phyloP scores from a whole-genome alignment of 768 basidiomycete genomes.

The Dictyophora rubrovolvata region DNA sequence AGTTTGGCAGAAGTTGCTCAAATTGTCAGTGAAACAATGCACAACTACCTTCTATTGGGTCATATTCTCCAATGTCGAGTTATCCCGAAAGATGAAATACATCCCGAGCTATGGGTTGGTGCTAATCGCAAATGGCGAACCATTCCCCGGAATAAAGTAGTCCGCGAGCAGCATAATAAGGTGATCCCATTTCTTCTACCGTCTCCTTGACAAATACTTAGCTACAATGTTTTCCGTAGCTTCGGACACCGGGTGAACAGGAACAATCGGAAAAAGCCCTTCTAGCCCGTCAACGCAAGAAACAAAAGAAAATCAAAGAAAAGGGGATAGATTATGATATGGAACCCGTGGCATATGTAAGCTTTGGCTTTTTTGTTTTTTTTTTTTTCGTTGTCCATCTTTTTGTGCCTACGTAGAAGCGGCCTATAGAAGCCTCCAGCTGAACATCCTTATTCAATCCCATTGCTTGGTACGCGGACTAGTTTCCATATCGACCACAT shows the following conservation, averaged over 20 bases:
- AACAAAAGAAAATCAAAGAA: slow-evolving; percentile 69
- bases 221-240: slow-evolving; percentile 28
- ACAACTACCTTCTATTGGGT: slow-evolving; percentile 93
- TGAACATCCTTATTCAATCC: background rate
- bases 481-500: background rate
- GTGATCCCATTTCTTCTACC: slow-evolving; percentile 29
- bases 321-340: slow-evolving; percentile 85
- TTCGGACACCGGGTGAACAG: slow-evolving; percentile 64
- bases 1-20: slow-evolving; percentile 79
- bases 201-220: background rate
- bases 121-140: slow-evolving; percentile 84
- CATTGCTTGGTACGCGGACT: background rate
- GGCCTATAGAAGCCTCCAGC: background rate
- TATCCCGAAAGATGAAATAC: slow-evolving; percentile 81
- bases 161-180: slow-evolving; percentile 72
- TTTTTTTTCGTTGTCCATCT: background rate
- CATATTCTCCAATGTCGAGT: slow-evolving; percentile 88
- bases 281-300: slow-evolving; percentile 63
- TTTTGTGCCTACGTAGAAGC: background rate
- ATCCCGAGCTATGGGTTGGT: slow-evolving; percentile 94
- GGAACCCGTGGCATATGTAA: slow-evolving; percentile 70
- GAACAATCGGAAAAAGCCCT: slow-evolving; percentile 55
- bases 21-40: slow-evolving; percentile 97
- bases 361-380: slow-evolving; percentile 21
- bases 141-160: slow-evolving; percentile 65